phyloP scores from a whole-genome alignment of 1,139 yeast genomes.

The Scheffersomyces illinoinensis region DNA sequence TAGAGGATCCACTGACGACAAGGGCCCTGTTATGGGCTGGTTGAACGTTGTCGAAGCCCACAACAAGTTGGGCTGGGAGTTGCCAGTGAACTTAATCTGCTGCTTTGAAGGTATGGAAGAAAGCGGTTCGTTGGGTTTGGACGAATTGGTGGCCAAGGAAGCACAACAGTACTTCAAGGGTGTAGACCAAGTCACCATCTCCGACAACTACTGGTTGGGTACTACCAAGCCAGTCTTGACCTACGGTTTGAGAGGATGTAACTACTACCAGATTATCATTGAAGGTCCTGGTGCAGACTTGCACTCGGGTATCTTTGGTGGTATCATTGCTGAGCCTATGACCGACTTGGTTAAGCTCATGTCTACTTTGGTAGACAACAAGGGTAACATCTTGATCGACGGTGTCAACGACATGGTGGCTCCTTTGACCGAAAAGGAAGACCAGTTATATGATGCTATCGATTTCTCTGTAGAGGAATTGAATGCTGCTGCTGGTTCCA shows the following conservation, averaged over 20 bases:
- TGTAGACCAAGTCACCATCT: conserved; percentile 92
- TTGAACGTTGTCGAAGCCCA: conserved; percentile 91
- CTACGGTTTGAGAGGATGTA: conserved; percentile 95
- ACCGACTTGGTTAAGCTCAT: conserved; percentile 82
- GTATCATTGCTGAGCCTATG: conserved; percentile 97
- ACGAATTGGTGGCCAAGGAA: conserved; percentile 75
- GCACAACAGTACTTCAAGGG: conserved; percentile 77
- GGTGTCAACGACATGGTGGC: conserved; percentile 95
- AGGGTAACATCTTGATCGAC: conserved; percentile 82
- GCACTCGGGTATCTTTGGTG: conserved; percentile 98
- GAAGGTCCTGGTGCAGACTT: conserved; percentile 96
- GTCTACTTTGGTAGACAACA: conserved; percentile 71
- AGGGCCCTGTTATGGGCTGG: conserved; percentile 99
- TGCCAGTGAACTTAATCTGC: conserved; percentile 89
- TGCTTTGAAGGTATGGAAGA: conserved; percentile 99
- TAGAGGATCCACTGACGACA: conserved; percentile 96
- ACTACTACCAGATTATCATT: conserved; percentile 80
- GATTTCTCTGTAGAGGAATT: conserved; percentile 84
- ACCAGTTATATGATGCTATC: conserved; percentile 75
- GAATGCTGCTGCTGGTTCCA: conserved; percentile 84
- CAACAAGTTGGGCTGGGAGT: conserved; percentile 74
- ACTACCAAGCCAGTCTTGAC: conserved; percentile 95
- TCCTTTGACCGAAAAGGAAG: conserved; percentile 81
- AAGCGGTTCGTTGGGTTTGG: conserved; percentile 92
- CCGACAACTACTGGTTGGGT: conserved; percentile 98